A percentile compares a stretch with the other conserved stretches of the same genome.
Conservation (phyloP, 495 filamentous ascomycete genomes). For the Talaromyces stipitatus region DNA sequence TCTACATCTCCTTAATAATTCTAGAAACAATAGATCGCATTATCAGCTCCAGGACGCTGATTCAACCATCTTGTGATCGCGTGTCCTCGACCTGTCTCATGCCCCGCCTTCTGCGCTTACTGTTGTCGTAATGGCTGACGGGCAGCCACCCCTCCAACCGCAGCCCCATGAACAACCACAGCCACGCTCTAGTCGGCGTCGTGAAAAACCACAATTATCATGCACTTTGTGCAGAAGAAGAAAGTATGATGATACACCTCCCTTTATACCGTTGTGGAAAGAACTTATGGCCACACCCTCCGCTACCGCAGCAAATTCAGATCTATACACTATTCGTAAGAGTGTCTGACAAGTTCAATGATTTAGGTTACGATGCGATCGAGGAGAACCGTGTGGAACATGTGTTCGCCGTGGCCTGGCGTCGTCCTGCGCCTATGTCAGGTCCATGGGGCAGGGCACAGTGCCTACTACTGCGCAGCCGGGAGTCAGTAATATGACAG, state of each 20-base stretch:
- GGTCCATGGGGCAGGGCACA: slow-evolving; percentile 3
- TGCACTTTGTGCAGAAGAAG: background rate
- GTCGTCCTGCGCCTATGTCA: slow-evolving; percentile 18
- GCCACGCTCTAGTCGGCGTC: background rate
- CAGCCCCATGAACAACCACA: background rate
- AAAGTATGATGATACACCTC: background rate
- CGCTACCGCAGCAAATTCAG: background rate
- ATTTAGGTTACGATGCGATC: slow-evolving; percentile 15
- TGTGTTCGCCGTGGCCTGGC: slow-evolving; percentile 20
- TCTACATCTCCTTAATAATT: background rate
- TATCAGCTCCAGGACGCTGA: background rate
- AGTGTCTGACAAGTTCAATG: background rate
- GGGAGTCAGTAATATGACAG: slow-evolving; percentile 13
- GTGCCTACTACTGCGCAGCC: slow-evolving; percentile 16
- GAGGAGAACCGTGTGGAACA: slow-evolving; percentile 17
- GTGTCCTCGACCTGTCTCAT: background rate
- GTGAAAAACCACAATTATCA: background rate
- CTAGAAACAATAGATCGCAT: background rate
- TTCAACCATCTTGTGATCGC: background rate
- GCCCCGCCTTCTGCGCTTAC: background rate
- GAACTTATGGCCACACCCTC: slow-evolving; percentile 10
- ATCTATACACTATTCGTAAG: background rate
- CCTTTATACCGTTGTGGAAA: background rate
- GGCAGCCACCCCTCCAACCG: background rate
- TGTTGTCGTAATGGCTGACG: background rate